These are phyloP conservation scores for Ophioceras dolichostomum DNA, from an alignment of 2,329 filamentous ascomycete species.

Conservation along the genomic window DNA sequence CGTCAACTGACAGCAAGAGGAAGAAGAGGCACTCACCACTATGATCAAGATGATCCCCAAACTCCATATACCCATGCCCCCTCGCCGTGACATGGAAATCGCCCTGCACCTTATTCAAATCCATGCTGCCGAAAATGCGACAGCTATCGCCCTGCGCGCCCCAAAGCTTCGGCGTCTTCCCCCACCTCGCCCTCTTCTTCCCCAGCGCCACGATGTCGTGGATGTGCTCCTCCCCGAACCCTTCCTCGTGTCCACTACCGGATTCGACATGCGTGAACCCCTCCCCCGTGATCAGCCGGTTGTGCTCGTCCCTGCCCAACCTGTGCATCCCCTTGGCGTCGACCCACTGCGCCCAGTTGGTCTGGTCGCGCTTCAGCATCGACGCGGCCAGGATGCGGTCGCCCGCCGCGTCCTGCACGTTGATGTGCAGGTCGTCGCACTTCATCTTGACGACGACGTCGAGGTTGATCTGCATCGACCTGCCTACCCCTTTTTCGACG, in stretches of 20 bases:
- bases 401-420: conserved; percentile 90
- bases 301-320: conserved; percentile 42
- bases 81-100: conserved; percentile 96
- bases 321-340: conserved; percentile 54
- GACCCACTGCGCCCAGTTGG: conserved; percentile 73
- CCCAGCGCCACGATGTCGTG: conserved; percentile 76
- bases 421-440: conserved; percentile 82
- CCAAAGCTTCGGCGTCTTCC: conserved; percentile 62
- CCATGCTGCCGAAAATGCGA: conserved; percentile 77
- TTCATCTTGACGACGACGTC: conserved; percentile 87
- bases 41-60: conserved; percentile 72
- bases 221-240: conserved; percentile 70
- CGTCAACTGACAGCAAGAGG: too few species aligned
- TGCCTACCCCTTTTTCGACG: conserved; percentile 83
- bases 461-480: conserved; percentile 85
- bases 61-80: conserved; percentile 86
- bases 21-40: conserved; percentile 38
- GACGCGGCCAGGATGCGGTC: conserved; percentile 79
- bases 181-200: conserved; percentile 50
- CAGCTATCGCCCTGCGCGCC: conserved; percentile 52
- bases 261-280: conserved; percentile 37
- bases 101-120: conserved; percentile 93
- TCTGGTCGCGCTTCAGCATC: conserved; percentile 62
- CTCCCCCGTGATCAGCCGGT: conserved; percentile 41
- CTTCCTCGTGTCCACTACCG: conserved; percentile 52